A percentile compares a stretch with the other conserved stretches of the same genome.
These are phyloP conservation scores for Phialophora verrucosa DNA, from an alignment of 2,329 filamentous ascomycete genomes.

Conservation along the genomic window DNA sequence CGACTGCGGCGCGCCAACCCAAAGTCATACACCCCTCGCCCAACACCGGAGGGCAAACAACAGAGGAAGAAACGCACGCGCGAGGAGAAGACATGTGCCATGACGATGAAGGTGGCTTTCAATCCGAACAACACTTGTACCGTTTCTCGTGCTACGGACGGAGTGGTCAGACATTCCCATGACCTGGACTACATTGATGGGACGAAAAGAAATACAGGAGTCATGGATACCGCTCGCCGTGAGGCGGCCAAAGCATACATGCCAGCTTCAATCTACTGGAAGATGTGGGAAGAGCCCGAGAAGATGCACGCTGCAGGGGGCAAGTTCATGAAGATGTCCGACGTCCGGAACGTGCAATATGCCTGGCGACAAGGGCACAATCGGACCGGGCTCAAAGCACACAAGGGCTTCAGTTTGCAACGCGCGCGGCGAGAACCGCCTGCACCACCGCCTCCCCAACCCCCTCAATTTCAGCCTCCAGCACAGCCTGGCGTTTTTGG, in stretches of 20 bases:
- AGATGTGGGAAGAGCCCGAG: constrained; percentile 54
- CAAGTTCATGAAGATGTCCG: constrained; percentile 53
- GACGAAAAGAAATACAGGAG: constrained; percentile 55
- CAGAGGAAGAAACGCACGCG: constrained; percentile 52
- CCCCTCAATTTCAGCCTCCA: constrained; percentile 24
- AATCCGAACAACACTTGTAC: constrained; percentile 53
- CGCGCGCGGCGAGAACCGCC: constrained; percentile 29
- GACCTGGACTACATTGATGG: constrained; percentile 56
- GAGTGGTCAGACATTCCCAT: constrained; percentile 51
- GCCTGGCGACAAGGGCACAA: constrained; percentile 56
- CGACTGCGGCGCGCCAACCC: constrained; percentile 49
- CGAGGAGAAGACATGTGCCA: constrained; percentile 55
- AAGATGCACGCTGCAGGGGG: constrained; percentile 53
- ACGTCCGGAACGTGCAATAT: constrained; percentile 56
- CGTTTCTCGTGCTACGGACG: constrained; percentile 50
- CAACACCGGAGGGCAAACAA: constrained; percentile 53
- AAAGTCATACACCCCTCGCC: constrained; percentile 48
- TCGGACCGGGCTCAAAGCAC: constrained; percentile 50
- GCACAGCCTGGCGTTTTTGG: constrained; percentile 33
- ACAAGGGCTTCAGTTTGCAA: constrained; percentile 47
- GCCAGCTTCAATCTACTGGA: constrained; percentile 56
- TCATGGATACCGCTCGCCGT: constrained; percentile 54
- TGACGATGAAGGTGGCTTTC: constrained; percentile 55
- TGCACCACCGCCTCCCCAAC: constrained; percentile 28
- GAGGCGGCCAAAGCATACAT: constrained; percentile 55